These are phyloP conservation scores for Phlebopus sp. DNA, from an alignment of 1,284 basidiomycete genomes.

Conservation along the genomic window DNA sequence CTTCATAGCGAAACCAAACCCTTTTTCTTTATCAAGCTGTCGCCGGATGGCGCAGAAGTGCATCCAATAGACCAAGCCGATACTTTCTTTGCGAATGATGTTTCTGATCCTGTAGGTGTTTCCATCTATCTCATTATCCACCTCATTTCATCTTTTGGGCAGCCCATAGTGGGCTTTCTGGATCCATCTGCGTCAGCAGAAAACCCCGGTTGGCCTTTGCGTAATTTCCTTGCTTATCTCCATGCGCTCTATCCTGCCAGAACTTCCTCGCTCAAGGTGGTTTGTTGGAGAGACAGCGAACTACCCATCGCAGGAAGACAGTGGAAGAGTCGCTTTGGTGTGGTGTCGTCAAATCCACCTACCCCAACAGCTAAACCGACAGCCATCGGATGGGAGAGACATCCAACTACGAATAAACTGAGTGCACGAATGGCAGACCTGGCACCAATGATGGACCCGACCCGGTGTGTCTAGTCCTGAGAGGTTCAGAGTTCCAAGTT, in stretches of 20 bases:
- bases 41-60: constrained; percentile 35
- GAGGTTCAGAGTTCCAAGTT: background rate
- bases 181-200: constrained; percentile 81
- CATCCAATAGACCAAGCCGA: constrained; percentile 56
- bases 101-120: constrained; percentile 38
- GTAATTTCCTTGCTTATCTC: constrained; percentile 88
- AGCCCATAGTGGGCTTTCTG: constrained; percentile 74
- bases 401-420: constrained; percentile 74
- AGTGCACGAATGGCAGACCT: constrained; percentile 89
- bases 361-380: constrained; percentile 41
- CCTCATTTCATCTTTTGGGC: constrained; percentile 5
- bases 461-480: constrained; percentile 42
- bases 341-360: constrained; percentile 36
- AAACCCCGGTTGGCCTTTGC: constrained; percentile 92
- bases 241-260: constrained; percentile 50
- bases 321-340: constrained; percentile 65
- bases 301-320: constrained; percentile 34
- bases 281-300: constrained; percentile 75
- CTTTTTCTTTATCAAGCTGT: constrained; percentile 59
- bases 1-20: constrained; percentile 42
- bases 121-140: background rate
- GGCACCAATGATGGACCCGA: constrained; percentile 94
- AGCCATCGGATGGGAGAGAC: constrained; percentile 96
- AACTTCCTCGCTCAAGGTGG: constrained; percentile 54
- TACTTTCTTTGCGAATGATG: constrained; percentile 47